A percentile compares a stretch with the other conserved stretches of the same genome.
Conservation (phyloP, 2,329 filamentous ascomycete genomes). For the Sporothrix phasma region DNA sequence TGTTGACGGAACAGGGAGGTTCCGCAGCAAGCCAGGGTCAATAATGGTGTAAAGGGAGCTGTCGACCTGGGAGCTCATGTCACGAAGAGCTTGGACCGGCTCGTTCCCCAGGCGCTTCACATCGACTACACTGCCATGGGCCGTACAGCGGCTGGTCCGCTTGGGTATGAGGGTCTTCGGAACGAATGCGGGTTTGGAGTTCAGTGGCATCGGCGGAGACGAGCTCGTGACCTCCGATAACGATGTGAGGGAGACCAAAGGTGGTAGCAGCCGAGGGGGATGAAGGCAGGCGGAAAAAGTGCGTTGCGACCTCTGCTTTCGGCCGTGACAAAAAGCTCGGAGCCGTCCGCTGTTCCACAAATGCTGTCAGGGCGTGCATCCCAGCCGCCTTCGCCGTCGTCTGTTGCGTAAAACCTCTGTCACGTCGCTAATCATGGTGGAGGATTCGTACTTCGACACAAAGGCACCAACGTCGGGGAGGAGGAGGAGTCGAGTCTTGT, state of each 20-base stretch:
- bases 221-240: constrained; percentile 31
- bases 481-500: constrained; percentile 60
- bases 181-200: not conserved
- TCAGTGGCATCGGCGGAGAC: constrained; percentile 1
- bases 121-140: constrained; percentile 44
- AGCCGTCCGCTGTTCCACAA: constrained; percentile 49
- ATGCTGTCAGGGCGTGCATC: constrained; percentile 47
- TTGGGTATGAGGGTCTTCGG: not conserved
- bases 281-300: constrained; percentile 52
- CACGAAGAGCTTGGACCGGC: constrained; percentile 44
- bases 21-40: constrained; percentile 28
- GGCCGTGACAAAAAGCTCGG: constrained; percentile 60
- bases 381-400: constrained; percentile 55
- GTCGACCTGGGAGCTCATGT: constrained; percentile 61
- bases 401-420: constrained; percentile 52
- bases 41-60: constrained; percentile 59
- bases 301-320: constrained; percentile 56
- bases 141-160: constrained; percentile 13
- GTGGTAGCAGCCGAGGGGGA: constrained; percentile 32
- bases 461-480: constrained; percentile 51
- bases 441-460: constrained; percentile 19
- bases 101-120: constrained; percentile 35
- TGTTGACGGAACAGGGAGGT: not conserved
- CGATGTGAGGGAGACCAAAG: constrained; percentile 34
- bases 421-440: constrained; percentile 31